phyloP scores from a whole-genome alignment of 768 basidiomycete genomes.

The Trametes cingulata region DNA sequence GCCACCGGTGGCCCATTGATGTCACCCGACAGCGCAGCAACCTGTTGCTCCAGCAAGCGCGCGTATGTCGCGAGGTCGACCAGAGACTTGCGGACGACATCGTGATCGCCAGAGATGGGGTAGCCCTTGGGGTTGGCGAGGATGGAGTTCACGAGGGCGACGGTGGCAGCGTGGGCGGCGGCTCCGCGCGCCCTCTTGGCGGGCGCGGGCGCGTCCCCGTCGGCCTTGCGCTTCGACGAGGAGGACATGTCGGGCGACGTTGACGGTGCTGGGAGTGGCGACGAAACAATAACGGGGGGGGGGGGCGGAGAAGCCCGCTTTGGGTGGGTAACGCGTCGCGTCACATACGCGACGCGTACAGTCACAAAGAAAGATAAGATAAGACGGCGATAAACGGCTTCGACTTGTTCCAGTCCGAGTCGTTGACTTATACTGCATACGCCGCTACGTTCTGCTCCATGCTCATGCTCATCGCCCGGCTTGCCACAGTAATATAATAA shows the following conservation, averaged over 20 bases:
- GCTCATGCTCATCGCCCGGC: no score
- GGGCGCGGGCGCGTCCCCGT: slow-evolving; percentile 24
- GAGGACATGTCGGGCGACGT: background rate
- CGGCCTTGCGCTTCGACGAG: slow-evolving; percentile 40
- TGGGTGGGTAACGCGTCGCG: slow-evolving; percentile 3
- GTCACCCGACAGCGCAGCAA: background rate
- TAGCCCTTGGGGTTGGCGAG: slow-evolving; percentile 40
- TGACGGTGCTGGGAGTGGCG: background rate
- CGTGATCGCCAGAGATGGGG: slow-evolving; percentile 37
- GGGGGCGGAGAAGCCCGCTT: background rate
- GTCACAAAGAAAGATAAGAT: background rate
- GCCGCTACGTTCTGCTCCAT: no score
- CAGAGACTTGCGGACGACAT: slow-evolving; percentile 31
- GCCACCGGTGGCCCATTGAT: background rate
- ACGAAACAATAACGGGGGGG: background rate
- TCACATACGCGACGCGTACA: background rate
- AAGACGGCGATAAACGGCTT: no score
- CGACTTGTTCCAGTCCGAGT: no score
- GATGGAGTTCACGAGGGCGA: slow-evolving; percentile 39
- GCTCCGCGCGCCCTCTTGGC: slow-evolving; percentile 34
- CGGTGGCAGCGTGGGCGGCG: slow-evolving; percentile 35
- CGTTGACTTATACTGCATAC: background rate
- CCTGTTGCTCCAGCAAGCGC: slow-evolving; percentile 32
- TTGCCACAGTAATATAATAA: no score
- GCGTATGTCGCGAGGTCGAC: slow-evolving; percentile 38